Evolutionary conservation across 2,329 filamentous ascomycete species (phyloP), one percentile per base, ranked within the genome.

Genomic region (Nemania abortiva): DNA sequence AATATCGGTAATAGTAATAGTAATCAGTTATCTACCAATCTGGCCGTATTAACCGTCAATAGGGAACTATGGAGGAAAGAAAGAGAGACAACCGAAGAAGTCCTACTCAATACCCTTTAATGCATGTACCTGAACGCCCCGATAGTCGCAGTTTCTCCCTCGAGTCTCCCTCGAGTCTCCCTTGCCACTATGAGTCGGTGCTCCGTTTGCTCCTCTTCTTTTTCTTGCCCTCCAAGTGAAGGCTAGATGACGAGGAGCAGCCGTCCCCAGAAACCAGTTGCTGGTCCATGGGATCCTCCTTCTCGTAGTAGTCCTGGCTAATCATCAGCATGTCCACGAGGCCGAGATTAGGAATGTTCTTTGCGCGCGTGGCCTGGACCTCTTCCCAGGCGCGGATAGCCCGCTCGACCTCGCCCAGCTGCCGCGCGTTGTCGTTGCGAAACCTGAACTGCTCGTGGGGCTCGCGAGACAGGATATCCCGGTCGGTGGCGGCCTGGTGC

Each of bases 291-390:
- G 27, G 13, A 18, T 52, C 37, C 54, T 69, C 50, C 39, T 65
- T 54, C 34, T 71, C 57, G 45, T 58, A 62, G 37, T 62, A 65
- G 58, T 72, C 71, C 20, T 69, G 70, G 42, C 63, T 58, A 54
- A 65, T 63, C 70, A 73, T 73, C 57, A 73, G 56, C 68, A 73
- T 72, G 47, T 72, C 72, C 29, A 70, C 70, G 27, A 73, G 70
- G 45, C 70, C 65, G 15, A 53, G 63, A 10, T 65, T 68, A 15
- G 62, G 53, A 18, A 68, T 57, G n/a, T 63, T 61, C 18, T 65
- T 55, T 22, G 61, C 37, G 24, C 72, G 70, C 1, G 56, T 29
- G 4, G 57, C 29, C 45, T 73, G 70, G 27, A 72, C 66, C 49
- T 49, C 58, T 58, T 72, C 72, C 72, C 68, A 73, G 11, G 70